Conservation (phyloP, 208 protist species). For the Trypanosoma congolense region DNA sequence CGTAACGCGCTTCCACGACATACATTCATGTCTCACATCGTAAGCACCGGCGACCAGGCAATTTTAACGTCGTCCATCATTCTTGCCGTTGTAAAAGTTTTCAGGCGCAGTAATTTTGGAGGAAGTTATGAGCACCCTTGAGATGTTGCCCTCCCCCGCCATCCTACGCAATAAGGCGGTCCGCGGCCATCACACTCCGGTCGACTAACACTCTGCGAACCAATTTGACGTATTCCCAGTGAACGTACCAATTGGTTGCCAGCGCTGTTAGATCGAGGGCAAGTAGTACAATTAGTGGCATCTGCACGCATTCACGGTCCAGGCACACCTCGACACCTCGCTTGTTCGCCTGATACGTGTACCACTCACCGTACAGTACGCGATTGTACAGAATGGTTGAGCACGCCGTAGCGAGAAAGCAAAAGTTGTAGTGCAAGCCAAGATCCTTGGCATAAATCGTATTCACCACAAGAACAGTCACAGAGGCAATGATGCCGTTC, state of each 20-base stretch:
- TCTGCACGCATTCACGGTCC: constrained; percentile 9
- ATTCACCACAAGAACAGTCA: constrained; percentile 63
- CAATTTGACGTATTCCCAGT: constrained; percentile 17
- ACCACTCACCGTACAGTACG: constrained; percentile 69
- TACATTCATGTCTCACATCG: too few species aligned
- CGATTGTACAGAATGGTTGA: constrained; percentile 63
- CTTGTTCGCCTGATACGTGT: constrained; percentile 53
- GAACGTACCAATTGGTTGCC: constrained; percentile 3
- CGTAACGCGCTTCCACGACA: too few species aligned
- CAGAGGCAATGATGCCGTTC: constrained; percentile 65
- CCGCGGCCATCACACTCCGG: neutral
- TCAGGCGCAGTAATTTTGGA: too few species aligned
- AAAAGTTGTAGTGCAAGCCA: constrained; percentile 77
- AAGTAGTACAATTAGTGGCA: constrained; percentile 18
- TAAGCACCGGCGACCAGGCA: too few species aligned
- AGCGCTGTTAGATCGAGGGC: constrained; percentile 4
- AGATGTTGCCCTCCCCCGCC: too few species aligned
- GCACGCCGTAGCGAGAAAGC: constrained; percentile 35
- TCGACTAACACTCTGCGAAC: neutral
- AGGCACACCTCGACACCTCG: constrained; percentile 43
- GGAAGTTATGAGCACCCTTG: too few species aligned
- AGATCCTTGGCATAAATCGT: constrained; percentile 71
- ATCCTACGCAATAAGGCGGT: neutral
- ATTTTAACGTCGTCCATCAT: too few species aligned
- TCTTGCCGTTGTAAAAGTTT: too few species aligned